Conservation (phyloP, 75 land plant species). For the Azolla pinnata region DNA sequence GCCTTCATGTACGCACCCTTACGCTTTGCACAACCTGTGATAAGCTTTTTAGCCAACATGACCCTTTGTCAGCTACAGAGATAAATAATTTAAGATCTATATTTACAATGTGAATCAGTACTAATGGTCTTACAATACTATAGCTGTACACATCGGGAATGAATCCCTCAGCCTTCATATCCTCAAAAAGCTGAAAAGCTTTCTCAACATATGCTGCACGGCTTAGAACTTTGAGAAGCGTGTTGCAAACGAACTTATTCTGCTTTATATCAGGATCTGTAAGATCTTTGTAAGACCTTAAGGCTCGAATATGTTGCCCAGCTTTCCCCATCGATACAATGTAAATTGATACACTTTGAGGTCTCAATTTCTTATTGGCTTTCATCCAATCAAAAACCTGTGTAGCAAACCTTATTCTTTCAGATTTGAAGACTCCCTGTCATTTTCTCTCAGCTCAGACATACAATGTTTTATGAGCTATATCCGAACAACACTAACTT, state of each 20-base stretch:
- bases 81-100: neutral
- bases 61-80: neutral
- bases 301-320: neutral
- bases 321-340: conserved; percentile 3
- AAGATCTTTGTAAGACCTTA: neutral
- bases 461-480: too few relatives aligned
- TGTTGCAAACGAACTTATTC: neutral
- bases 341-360: neutral
- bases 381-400: conserved; percentile 11
- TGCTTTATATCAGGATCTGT: neutral
- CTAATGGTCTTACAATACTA: neutral
- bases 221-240: neutral
- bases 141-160: neutral
- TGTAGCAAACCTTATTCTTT: too few relatives aligned
- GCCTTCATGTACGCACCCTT: neutral
- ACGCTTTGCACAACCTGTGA: conserved; percentile 2
- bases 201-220: neutral
- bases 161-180: conserved; percentile 3
- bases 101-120: neutral
- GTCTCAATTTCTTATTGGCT: neutral
- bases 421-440: too few relatives aligned
- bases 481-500: too few relatives aligned
- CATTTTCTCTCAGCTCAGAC: too few relatives aligned
- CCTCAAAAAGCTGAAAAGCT: conserved; percentile 1
- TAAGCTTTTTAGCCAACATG: neutral